These are phyloP conservation scores for Glutinoglossum americanum DNA, from an alignment of 495 filamentous ascomycete genomes.

Conservation along the genomic window DNA sequence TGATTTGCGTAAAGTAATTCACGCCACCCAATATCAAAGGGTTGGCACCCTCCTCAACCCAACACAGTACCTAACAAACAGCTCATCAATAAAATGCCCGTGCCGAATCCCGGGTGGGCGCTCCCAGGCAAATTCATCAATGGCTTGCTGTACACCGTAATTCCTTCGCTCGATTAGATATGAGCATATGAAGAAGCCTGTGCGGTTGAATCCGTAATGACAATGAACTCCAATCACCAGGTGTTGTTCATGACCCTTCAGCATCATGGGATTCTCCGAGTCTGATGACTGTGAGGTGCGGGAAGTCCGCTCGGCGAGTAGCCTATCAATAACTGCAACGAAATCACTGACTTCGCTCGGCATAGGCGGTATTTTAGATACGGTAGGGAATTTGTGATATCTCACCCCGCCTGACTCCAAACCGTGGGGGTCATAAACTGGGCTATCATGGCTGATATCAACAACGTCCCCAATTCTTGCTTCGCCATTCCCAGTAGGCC, in stretches of 20 bases:
- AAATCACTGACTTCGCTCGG: constrained; percentile 56
- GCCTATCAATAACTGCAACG: constrained; percentile 52
- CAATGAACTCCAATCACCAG: constrained; percentile 65
- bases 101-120: constrained; percentile 75
- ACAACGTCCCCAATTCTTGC: constrained; percentile 47
- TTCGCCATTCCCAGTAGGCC: constrained; percentile 13
- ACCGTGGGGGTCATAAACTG: constrained; percentile 62
- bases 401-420: constrained; percentile 49
- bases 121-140: constrained; percentile 52
- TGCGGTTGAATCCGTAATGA: constrained; percentile 87
- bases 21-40: background rate
- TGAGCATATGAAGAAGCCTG: constrained; percentile 75
- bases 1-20: background rate
- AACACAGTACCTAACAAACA: constrained; percentile 58
- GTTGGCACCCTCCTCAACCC: constrained; percentile 23
- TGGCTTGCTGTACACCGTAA: constrained; percentile 51
- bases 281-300: constrained; percentile 18
- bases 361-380: constrained; percentile 76
- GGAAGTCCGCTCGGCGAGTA: constrained; percentile 20
- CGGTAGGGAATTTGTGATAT: constrained; percentile 76
- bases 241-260: constrained; percentile 12
- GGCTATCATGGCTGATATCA: constrained; percentile 72
- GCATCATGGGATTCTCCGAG: constrained; percentile 5
- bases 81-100: constrained; percentile 66
- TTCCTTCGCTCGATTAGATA: constrained; percentile 70